Evolutionary conservation across 371 early-diverging fungal genomes (phyloP).

Genomic region (Nematocida displodere): DNA sequence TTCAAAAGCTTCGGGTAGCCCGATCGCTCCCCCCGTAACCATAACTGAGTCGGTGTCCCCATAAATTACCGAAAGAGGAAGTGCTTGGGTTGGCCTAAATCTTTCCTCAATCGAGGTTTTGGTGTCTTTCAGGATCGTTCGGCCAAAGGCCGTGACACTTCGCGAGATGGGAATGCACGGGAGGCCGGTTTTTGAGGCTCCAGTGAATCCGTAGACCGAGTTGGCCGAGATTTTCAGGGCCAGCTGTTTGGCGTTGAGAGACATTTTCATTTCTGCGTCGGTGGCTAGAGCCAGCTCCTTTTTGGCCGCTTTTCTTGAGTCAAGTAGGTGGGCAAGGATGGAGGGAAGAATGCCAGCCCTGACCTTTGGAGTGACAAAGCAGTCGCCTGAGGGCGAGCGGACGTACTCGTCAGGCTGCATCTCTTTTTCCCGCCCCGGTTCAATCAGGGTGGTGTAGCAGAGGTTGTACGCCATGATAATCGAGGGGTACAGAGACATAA

Average conservation of each 20-base stretch:
- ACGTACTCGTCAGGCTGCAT: slow-evolving; percentile 54
- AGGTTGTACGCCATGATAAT: slow-evolving; percentile 99
- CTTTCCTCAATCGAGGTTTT: slow-evolving; percentile 77
- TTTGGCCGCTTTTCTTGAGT: slow-evolving; percentile 88
- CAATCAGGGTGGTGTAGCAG: slow-evolving; percentile 89
- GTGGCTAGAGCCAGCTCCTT: slow-evolving; percentile 73
- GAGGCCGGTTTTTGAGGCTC: slow-evolving; percentile 86
- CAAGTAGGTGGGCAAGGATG: slow-evolving; percentile 81
- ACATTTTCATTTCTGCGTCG: slow-evolving; percentile 81
- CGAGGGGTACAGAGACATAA: slow-evolving; percentile 94
- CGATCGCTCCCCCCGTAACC: slow-evolving; percentile 84
- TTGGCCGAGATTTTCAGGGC: slow-evolving; percentile 97
- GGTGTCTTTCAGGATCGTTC: slow-evolving; percentile 90
- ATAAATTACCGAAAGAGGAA: slow-evolving; percentile 76
- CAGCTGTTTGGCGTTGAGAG: slow-evolving; percentile 89
- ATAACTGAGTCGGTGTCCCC: slow-evolving; percentile 99
- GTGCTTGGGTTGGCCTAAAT: slow-evolving; percentile 61
- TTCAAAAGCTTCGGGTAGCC: slow-evolving; percentile 71
- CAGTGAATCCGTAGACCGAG: slow-evolving; percentile 98
- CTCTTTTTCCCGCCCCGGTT: slow-evolving; percentile 71
- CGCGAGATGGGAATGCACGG: slow-evolving; percentile 94
- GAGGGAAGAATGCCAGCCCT: slow-evolving; percentile 85
- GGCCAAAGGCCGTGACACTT: slow-evolving; percentile 93
- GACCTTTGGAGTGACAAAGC: slow-evolving; percentile 71
- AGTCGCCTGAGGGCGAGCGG: slow-evolving; percentile 67